Base-by-base conservation (phyloP, 768 basidiomycete genomes). In the Pleurotus giganteus region DNA sequence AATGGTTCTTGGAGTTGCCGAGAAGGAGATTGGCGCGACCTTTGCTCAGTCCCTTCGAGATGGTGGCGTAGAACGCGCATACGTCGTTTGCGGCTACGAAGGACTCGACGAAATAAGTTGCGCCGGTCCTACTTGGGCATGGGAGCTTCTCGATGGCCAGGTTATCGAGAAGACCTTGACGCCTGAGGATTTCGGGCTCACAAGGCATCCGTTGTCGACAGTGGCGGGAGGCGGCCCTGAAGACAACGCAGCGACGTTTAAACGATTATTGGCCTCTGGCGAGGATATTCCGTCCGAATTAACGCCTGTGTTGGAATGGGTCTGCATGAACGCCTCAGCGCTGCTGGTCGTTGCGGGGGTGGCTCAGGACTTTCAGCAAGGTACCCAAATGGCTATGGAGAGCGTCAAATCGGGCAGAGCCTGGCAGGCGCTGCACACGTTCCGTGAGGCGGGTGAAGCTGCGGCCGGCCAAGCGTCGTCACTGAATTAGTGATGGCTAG, bases 61-160 rank as follows among this genome's bases (percentile, higher is more conserved):
- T 21, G 80, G 85, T 17, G 89, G 89, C 13, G 91, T 96, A 6
- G 74, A 83, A 61, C 82, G 90, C 29, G 96, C 94, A 0, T 72
- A 95, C 54, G 94, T 99, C 19, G 96, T 99, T 0, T 98, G 94
- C 62, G 96, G 96, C 1, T 83, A 81, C 32, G 97, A 98, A 66
- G 83, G 83, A 1, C 75, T 99, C 37, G 96, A 98, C 70, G 96
- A 98, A 76, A 92, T 99, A 66, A 92, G 89, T 67, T 94, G 92
- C 61, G 94, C 92, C 0, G 97, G 96, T 1, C 84, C 88, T 12
- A 95, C 94, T 7, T 80, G 80, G 71, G 88, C 81, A 31, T 90
- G 94, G 95, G 85, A 89, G 55, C 81, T 96, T 58, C 77, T 77
- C 39, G 74, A 90, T 21, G 90, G 88, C 31, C 61, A 70, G 31